Percentiles rank a stretch among this genome's conserved stretches.
phyloP scores from a whole-genome alignment of 768 basidiomycete genomes.

The Hortiboletus flavorubellus region DNA sequence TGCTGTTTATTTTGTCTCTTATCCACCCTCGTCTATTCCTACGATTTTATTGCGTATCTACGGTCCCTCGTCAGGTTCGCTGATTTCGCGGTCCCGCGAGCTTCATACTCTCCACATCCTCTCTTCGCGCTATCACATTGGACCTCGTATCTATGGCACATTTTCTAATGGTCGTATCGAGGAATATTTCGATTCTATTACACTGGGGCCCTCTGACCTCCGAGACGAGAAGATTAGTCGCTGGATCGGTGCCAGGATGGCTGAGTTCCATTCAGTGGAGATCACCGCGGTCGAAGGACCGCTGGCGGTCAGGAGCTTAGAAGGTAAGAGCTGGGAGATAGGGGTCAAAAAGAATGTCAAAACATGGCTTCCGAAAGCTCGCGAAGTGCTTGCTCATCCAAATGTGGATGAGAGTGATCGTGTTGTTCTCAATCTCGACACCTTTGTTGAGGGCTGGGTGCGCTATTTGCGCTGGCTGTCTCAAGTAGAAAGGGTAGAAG shows the following conservation, averaged over 20 bases:
- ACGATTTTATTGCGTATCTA: conserved; percentile 91
- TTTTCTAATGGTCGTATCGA: conserved; percentile 95
- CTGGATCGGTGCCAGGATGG: conserved; percentile 93
- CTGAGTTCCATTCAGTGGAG: conserved; percentile 92
- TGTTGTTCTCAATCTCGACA: conserved; percentile 58
- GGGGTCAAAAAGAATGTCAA: conserved; percentile 64
- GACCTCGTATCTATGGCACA: conserved; percentile 90
- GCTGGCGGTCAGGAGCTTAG: conserved; percentile 34
- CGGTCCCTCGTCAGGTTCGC: conserved; percentile 77
- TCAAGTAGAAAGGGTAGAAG: conserved; percentile 52
- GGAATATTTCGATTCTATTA: conserved; percentile 89
- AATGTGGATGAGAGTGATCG: conserved; percentile 43
- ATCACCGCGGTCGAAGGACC: conserved; percentile 59
- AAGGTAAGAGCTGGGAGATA: conserved; percentile 52
- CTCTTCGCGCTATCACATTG: conserved; percentile 83
- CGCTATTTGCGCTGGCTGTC: conserved; percentile 70
- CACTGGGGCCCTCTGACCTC: conserved; percentile 74
- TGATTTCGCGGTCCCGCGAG: conserved; percentile 87
- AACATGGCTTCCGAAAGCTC: conserved; percentile 69
- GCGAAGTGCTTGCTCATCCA: conserved; percentile 68
- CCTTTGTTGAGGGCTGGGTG: conserved; percentile 62
- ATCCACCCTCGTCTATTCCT: conserved; percentile 45
- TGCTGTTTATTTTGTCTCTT: conserved; percentile 94
- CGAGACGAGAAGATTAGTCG: conserved; percentile 71
- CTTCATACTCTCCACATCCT: conserved; percentile 86